Conservation (phyloP, 495 filamentous ascomycete genomes). For the Venustampulla echinocandica region DNA sequence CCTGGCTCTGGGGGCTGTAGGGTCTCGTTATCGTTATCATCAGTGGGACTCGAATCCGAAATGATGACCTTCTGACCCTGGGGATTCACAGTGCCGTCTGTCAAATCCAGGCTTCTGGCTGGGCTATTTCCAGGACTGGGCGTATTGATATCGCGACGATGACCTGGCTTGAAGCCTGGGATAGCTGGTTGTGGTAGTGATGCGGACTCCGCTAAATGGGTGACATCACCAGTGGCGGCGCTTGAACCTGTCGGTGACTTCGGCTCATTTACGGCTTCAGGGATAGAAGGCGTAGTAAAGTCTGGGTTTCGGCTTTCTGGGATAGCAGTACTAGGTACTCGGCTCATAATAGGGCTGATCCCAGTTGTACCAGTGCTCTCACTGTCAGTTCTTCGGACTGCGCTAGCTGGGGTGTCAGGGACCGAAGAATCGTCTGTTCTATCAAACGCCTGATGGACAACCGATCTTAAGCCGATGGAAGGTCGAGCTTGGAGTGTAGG, state of each 20-base stretch:
- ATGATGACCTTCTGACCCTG: slow-evolving; percentile 36
- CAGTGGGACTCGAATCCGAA: background rate
- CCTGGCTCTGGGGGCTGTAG: slow-evolving; percentile 14
- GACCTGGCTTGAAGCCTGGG: slow-evolving; percentile 41
- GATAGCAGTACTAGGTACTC: slow-evolving; percentile 33
- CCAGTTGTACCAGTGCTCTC: slow-evolving; percentile 47
- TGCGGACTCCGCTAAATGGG: background rate
- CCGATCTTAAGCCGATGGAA: slow-evolving; percentile 56
- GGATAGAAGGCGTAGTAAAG: slow-evolving; percentile 46
- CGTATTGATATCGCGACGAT: slow-evolving; percentile 53
- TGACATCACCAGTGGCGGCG: background rate
- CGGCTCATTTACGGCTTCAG: slow-evolving; percentile 42
- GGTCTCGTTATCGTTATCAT: slow-evolving; percentile 1
- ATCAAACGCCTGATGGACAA: slow-evolving; percentile 64
- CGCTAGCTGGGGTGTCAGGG: slow-evolving; percentile 48
- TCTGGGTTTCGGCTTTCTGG: slow-evolving; percentile 25
- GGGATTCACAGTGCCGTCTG: slow-evolving; percentile 29
- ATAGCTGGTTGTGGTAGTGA: slow-evolving; percentile 10
- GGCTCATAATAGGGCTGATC: slow-evolving; percentile 62
- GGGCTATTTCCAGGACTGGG: slow-evolving; percentile 56
- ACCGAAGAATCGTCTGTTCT: slow-evolving; percentile 33
- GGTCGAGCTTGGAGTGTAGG: slow-evolving; percentile 10
- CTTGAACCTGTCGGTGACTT: slow-evolving; percentile 7
- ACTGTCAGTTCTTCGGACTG: slow-evolving; percentile 52
- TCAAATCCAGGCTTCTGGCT: slow-evolving; percentile 47